Percentiles rank a stretch among this genome's conserved stretches.
Evolutionary conservation across 2,329 filamentous ascomycete genomes (phyloP).

Genomic region (Fusarium mangiferae): DNA sequence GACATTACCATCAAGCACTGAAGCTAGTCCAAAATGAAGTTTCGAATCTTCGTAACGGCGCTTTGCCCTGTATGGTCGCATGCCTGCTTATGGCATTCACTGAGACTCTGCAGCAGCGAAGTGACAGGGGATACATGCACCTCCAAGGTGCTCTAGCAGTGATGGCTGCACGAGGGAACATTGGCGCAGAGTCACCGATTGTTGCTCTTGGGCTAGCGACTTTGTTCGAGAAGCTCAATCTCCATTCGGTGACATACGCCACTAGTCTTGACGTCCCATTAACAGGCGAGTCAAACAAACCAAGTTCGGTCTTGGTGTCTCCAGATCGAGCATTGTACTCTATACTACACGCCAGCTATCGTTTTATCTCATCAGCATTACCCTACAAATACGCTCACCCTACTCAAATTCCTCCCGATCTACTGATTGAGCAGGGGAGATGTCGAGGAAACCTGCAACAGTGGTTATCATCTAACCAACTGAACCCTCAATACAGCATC

Average conservation of each 20-base stretch:
- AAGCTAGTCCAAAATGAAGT: constrained; percentile 7
- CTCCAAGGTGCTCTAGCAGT: constrained; percentile 15
- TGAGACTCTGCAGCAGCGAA: constrained; percentile 12
- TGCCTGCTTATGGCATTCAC: constrained; percentile 16
- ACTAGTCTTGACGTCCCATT: neutral
- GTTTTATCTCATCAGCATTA: neutral
- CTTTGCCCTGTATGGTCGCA: constrained; percentile 2
- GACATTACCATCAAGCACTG: constrained; percentile 9
- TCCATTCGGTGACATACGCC: constrained; percentile 23
- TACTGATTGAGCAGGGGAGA: constrained; percentile 20
- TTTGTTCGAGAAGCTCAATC: constrained; percentile 21
- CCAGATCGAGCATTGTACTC: neutral
- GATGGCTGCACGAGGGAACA: neutral
- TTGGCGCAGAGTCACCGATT: fast-evolving
- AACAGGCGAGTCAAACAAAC: neutral
- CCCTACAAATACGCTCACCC: constrained; percentile 8
- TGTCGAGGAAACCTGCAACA: constrained; percentile 5
- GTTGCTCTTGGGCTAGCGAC: neutral
- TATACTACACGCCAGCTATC: constrained; percentile 9
- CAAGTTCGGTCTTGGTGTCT: neutral
- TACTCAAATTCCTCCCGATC: neutral
- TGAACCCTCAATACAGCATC: neutral
- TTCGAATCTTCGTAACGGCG: neutral
- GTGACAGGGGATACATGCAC: constrained; percentile 22
- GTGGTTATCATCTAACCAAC: constrained; percentile 7